Evolutionary conservation across 257 asterid genomes (phyloP).

Genomic region (Oldenlandia corymbosa): DNA sequence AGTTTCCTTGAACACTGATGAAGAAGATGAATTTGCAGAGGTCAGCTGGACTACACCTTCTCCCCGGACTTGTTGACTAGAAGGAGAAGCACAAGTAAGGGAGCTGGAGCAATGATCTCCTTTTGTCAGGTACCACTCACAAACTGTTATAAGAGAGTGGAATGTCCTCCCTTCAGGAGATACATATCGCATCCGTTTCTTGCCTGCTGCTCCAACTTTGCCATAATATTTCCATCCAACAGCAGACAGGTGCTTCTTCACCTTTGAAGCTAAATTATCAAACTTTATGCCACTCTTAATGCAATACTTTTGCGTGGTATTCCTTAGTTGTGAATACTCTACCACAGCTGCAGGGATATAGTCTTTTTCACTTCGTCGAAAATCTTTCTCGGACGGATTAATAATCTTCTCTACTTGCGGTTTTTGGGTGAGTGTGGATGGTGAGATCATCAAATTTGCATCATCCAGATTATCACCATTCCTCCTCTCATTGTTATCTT

Average conservation of each 20-base stretch:
- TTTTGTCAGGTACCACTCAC: slow-evolving; percentile 32
- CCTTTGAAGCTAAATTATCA: slow-evolving; percentile 23
- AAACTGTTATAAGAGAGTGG: slow-evolving; percentile 47
- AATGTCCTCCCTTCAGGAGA: slow-evolving; percentile 51
- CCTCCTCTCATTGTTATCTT: slow-evolving; percentile 6
- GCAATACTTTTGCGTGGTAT: not conserved
- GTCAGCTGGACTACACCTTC: slow-evolving; percentile 18
- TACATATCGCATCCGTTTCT: slow-evolving; percentile 33
- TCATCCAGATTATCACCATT: slow-evolving; percentile 9
- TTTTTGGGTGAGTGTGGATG: slow-evolving; percentile 21
- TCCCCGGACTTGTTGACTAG: slow-evolving; percentile 11
- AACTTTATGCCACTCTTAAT: not conserved
- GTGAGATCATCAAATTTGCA: slow-evolving; percentile 18
- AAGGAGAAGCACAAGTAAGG: not conserved
- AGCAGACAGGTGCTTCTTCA: slow-evolving; percentile 53
- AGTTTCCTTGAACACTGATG: slow-evolving; percentile 14
- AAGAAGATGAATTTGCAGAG: slow-evolving; percentile 21
- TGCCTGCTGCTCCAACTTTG: slow-evolving; percentile 6
- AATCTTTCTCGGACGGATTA: slow-evolving; percentile 10
- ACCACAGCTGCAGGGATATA: slow-evolving; percentile 57
- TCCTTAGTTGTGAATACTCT: slow-evolving; percentile 22
- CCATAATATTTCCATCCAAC: slow-evolving; percentile 57
- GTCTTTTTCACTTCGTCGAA: slow-evolving; percentile 29
- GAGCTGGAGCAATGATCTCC: slow-evolving; percentile 8
- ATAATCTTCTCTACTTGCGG: slow-evolving; percentile 26